These are phyloP conservation scores for Pachyrhizus erosus DNA, from an alignment of 306 rosid genomes.

Conservation along the genomic window DNA sequence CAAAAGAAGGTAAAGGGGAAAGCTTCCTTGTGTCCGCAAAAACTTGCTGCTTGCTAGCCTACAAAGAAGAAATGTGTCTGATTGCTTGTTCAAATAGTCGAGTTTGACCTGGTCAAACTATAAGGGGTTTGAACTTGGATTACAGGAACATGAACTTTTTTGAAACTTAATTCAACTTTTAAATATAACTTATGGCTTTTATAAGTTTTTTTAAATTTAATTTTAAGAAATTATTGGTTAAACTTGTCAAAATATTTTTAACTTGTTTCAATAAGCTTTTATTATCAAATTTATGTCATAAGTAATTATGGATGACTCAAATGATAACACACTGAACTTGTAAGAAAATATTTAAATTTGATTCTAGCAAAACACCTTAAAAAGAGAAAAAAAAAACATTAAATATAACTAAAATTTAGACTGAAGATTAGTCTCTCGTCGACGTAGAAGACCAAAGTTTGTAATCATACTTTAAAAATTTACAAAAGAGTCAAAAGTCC, in stretches of 20 bases:
- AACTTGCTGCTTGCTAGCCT: slow-evolving; percentile 50
- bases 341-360: no score
- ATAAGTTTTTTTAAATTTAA: not conserved
- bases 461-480: not conserved
- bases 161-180: not conserved
- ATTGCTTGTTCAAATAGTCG: slow-evolving; percentile 33
- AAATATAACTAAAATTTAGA: no score
- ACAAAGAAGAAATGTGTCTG: slow-evolving; percentile 54
- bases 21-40: slow-evolving; percentile 52
- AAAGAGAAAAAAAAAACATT: no score
- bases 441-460: not conserved
- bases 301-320: not conserved
- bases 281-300: not conserved
- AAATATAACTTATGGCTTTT: not conserved
- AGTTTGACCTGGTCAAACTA: slow-evolving; percentile 60
- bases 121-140: slow-evolving; percentile 32
- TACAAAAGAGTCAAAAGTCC: not conserved
- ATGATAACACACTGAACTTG: no score
- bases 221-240: not conserved
- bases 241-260: not conserved
- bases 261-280: not conserved
- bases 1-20: slow-evolving; percentile 79
- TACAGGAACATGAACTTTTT: not conserved
- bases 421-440: no score
- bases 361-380: no score